Percentiles rank a stretch among this genome's conserved stretches.
These are phyloP conservation scores for Chernovozyma sophiae-reginae DNA, from an alignment of 1,139 yeast genomes.

Conservation along the genomic window DNA sequence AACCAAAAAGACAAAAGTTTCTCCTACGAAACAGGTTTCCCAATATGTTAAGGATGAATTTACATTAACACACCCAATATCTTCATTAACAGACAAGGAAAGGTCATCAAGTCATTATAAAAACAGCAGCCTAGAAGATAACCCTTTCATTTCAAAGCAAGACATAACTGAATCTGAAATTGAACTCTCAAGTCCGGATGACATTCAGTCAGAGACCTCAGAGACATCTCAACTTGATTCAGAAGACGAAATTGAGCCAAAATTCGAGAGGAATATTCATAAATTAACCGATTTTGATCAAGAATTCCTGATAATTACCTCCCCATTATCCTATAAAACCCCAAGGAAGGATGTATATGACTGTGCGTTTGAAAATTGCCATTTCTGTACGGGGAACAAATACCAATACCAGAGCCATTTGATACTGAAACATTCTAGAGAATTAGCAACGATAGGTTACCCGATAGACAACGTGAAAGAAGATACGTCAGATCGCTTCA, in stretches of 20 bases:
- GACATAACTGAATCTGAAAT: background rate
- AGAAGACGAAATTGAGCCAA: conserved; percentile 4
- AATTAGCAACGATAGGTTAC: conserved; percentile 28
- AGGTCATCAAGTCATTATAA: background rate
- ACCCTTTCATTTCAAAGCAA: background rate
- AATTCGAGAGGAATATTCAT: conserved; percentile 4
- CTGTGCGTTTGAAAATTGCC: conserved; percentile 31
- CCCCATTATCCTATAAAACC: conserved; percentile 3
- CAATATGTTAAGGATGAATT: background rate
- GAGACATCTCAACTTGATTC: conserved; percentile 6
- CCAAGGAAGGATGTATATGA: conserved; percentile 12
- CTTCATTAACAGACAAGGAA: background rate
- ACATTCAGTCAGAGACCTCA: conserved; percentile 1
- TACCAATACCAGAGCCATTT: conserved; percentile 29
- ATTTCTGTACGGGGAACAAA: conserved; percentile 31
- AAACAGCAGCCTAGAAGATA: too few relatives aligned
- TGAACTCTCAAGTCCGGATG: background rate
- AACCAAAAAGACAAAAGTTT: conserved; percentile 14
- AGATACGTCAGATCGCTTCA: background rate
- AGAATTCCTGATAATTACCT: conserved; percentile 8
- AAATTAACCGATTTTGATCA: conserved; percentile 17
- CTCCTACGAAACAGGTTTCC: conserved; percentile 16
- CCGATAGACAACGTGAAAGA: conserved; percentile 20
- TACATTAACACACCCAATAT: conserved; percentile 3
- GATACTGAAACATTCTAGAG: conserved; percentile 21